Base-by-base conservation (phyloP, 2,329 filamentous ascomycete species). In the Lecanicillium sp. region DNA sequence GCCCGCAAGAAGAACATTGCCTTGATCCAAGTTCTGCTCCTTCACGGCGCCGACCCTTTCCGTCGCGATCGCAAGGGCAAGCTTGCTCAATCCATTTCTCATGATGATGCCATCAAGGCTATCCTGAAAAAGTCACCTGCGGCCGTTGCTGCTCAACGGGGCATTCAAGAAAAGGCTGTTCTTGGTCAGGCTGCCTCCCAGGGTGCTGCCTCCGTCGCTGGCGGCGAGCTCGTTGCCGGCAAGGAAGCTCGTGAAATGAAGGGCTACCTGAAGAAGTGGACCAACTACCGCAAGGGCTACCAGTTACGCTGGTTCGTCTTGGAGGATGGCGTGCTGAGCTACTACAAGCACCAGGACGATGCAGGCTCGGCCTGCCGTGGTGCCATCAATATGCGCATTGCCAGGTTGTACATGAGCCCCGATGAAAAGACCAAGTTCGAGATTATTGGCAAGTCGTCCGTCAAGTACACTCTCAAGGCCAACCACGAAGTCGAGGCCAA, bases 331-430 rank as follows among this genome's bases (percentile, higher is more conserved):
- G 91, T 98, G 11, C 68, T 98, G 56, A 97, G 93, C 67, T 98
- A 98, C 70, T 98, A 97, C 73, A 98, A 98, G 69, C 89, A 97
- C 65, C 93, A 98, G 69, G 93, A 98, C 62, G 93, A 98, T 64
- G 88, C 90, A 26, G 93, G 90, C 20, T 95, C 90, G 44, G 93
- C 93, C 48, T 98, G 93, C 64, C 89, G 93, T 53, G 93, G 93
- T 51, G 93, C 93, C 44, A 98, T 98, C 69, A 97, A 97, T 65
- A 98, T 98, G 90, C 86, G 86, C 52, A 98, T 98, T 56, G 93
- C 93, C 20, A 85, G 83, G 60, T 77, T 98, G 24, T 86, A 91
- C 67, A 97, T 98, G 90, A 94, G 94, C 61, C 79, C 91, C 0
- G 90, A 96, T 56, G 93, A 98, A 64, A 98, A 97, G 72, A 91